Evolutionary conservation across 768 basidiomycete genomes (phyloP), one percentile per base, ranked within the genome.

Genomic region (Termitomyces sp.): DNA sequence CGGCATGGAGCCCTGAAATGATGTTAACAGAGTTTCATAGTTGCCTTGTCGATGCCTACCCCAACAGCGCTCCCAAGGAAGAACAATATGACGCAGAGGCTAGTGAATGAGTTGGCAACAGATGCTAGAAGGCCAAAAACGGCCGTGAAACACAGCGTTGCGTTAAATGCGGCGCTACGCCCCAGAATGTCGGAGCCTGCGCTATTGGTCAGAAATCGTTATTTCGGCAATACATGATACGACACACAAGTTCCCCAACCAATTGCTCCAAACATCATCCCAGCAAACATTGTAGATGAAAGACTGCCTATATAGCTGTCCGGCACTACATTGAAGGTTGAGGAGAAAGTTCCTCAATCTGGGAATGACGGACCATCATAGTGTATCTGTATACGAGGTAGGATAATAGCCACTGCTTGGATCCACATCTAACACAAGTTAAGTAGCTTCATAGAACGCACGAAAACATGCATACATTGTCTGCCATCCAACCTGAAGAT

Each of bases 191-290:
- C 96, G 10, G 95, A 96, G 64, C 89, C 86, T 85, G 57, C 34
- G 37, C 46, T 11, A 7, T 57, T 40, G 50, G 58, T 50, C 20
- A 48, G 55, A 20, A 45, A 20, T 43, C 45, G 46, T 42, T 48
- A 34, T n/a, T 31, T 14, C 20, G 25, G 20, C 15, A n/a, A 38
- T 29, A 43, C 4, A 32, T 32, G 2, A n/a, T 29, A 14, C 3
- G 12, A 76, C 85, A 56, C 67, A 89, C 92, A 94, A 29, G 91
- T 88, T 60, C 96, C 96, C 95, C 96, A 95, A 4, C 89, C 91
- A 9, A 95, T 75, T 1, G 92, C 91, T 1, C 96, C 93, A 55
- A 97, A 70, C 94, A 98, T 97, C 96, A 98, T 98, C n/a, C 96
- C 93, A 11, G 83, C 86, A 69, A 95, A 95, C 84, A 93, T 94